Conservation (phyloP, 192 early-diverging fungal genomes). For the Bifiguratus adelaidae region DNA sequence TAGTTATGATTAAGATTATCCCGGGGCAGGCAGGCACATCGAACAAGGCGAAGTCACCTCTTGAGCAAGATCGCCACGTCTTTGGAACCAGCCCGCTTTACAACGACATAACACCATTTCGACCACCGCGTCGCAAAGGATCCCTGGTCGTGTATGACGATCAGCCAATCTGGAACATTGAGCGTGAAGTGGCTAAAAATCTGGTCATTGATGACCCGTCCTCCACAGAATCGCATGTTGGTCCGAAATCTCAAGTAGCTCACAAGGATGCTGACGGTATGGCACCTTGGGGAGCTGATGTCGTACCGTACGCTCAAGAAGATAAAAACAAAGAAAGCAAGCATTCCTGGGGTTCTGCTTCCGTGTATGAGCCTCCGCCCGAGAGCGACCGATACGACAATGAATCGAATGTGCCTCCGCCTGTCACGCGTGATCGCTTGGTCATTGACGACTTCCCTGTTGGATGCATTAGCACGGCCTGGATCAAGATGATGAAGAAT, state of each 20-base stretch:
- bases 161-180: slow-evolving; percentile 26
- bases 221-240: too few relatives aligned
- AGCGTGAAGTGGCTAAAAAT: too few relatives aligned
- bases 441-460: slow-evolving; percentile 49
- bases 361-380: slow-evolving; percentile 42
- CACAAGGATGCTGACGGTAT: too few relatives aligned
- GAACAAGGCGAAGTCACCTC: neutral
- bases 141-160: slow-evolving; percentile 58
- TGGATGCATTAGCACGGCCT: slow-evolving; percentile 46
- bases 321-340: too few relatives aligned
- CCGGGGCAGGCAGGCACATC: slow-evolving; percentile 5
- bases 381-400: slow-evolving; percentile 33
- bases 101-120: neutral
- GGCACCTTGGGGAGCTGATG: too few relatives aligned
- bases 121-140: slow-evolving; percentile 28
- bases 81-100: neutral
- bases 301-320: too few relatives aligned
- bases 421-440: slow-evolving; percentile 43
- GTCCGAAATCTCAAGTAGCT: too few relatives aligned
- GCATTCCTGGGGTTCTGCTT: slow-evolving; percentile 38
- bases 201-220: too few relatives aligned
- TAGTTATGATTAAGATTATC: slow-evolving; percentile 7
- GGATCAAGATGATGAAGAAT: slow-evolving; percentile 65
- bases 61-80: neutral
- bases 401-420: slow-evolving; percentile 52